Conservation (phyloP, 1,284 basidiomycete genomes). For the Pseudozyma thailandica region DNA sequence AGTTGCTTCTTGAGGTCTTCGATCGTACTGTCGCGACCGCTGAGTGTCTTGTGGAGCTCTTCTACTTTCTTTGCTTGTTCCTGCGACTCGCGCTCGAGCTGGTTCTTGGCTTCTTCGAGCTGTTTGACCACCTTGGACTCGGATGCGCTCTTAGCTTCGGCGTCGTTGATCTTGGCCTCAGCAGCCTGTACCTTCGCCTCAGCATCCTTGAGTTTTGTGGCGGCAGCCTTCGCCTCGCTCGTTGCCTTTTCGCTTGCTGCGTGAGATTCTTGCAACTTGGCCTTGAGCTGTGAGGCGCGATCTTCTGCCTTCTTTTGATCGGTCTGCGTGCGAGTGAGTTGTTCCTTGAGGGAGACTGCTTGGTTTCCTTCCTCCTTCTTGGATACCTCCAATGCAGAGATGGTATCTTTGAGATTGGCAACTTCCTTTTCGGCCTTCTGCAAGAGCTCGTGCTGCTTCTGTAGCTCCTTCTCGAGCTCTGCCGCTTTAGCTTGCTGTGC, state of each 20-base stretch:
- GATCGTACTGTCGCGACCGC: slow-evolving; percentile 12
- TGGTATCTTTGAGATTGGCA: slow-evolving; percentile 3
- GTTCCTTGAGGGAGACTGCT: slow-evolving; percentile 18
- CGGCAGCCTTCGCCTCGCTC: slow-evolving; percentile 5
- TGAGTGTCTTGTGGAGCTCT: slow-evolving; percentile 19
- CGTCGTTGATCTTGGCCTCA: slow-evolving; percentile 19
- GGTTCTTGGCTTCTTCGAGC: slow-evolving; percentile 30
- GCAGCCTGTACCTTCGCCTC: slow-evolving; percentile 16
- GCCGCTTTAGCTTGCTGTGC: slow-evolving; percentile 16
- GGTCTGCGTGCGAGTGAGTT: slow-evolving; percentile 13
- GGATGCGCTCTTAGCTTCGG: slow-evolving; percentile 16
- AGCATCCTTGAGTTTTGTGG: slow-evolving; percentile 17
- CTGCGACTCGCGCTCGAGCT: slow-evolving; percentile 16
- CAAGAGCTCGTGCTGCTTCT: slow-evolving; percentile 22
- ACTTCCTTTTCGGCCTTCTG: slow-evolving; percentile 22
- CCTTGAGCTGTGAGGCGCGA: slow-evolving; percentile 24
- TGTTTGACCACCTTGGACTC: slow-evolving; percentile 12
- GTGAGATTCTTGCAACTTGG: slow-evolving; percentile 16
- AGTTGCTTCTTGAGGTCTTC: slow-evolving; percentile 42
- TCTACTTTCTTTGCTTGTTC: slow-evolving; percentile 26
- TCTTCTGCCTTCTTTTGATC: slow-evolving; percentile 23
- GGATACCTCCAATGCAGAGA: slow-evolving; percentile 10
- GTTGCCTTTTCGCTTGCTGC: slow-evolving; percentile 13
- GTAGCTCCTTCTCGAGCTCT: slow-evolving; percentile 23
- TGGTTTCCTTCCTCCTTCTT: slow-evolving; percentile 7